Evolutionary conservation across 768 basidiomycete genomes (phyloP), one percentile per base, ranked within the genome.

Genomic region (Lentinus brumalis): DNA sequence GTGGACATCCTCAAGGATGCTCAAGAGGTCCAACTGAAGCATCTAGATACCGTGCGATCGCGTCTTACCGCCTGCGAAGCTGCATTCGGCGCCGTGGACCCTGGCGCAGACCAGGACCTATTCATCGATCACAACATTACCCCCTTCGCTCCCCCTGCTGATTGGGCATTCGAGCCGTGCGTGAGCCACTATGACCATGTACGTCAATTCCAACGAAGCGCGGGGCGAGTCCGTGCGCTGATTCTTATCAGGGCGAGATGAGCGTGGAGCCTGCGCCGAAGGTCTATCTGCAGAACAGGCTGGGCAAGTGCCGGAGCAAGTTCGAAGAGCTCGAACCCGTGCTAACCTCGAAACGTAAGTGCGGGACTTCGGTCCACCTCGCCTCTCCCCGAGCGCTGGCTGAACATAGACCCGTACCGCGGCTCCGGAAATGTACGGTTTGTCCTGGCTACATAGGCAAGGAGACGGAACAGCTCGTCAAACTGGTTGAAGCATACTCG

Each of bases 121-220:
- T 94, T 88, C 75, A 82, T 92, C 31, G 80, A 87, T 57, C 79
- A 87, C 68, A 94, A 94, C 69, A 71, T 84, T 39, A 79, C 87
- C 38, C 79, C 83, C 3, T 94, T 93, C 70, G 77, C 74, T 32
- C 73, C 81, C 11, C 91, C 92, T 9, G 68, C 66, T 11, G 86
- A 92, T 68, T 91, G 85, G 87, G 72, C 62, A 45, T 94, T 93
- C 67, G 91, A 94, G 69, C 88, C 91, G 14, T 91, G 88, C 62
- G 63, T 80, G 7, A 82, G 75, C 55, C 85, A 89, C 65, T 94
- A 94, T 70, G 92, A 94, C 68, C 89, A 85, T 49, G 92, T 85
- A 70, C 63, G 84, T 72, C 8, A 7, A 11, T 6, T 16, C n/a
- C 46, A 14, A 12, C 10, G 8, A 26, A 6, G 21, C 46, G n/a